Conservation (phyloP, 1,284 basidiomycete genomes). For the Peniophora sp. region DNA sequence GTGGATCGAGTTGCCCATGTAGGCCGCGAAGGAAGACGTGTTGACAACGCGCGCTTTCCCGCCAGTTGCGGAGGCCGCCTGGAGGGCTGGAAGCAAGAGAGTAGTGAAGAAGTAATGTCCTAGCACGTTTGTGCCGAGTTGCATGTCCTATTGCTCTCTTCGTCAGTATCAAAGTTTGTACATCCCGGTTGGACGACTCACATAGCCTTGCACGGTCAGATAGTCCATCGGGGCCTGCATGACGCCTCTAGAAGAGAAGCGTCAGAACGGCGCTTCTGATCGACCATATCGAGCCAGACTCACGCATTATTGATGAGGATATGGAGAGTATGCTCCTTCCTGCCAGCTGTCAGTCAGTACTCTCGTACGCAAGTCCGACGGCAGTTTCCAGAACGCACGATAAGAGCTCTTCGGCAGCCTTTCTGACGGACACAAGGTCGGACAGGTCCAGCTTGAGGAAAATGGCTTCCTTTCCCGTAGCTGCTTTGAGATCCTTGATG, state of each 20-base stretch:
- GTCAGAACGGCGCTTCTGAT: not conserved
- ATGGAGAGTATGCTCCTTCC: conserved; percentile 27
- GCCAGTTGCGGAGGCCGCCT: conserved; percentile 5
- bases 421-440: conserved; percentile 33
- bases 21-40: not conserved
- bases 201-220: not conserved
- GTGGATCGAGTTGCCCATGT: not conserved
- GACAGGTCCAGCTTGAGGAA: conserved; percentile 44
- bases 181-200: too few species aligned
- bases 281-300: conserved; percentile 6
- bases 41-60: not conserved
- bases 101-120: not conserved
- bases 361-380: not conserved
- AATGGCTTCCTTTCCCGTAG: conserved; percentile 27
- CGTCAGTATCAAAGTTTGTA: too few species aligned
- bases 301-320: conserved; percentile 30
- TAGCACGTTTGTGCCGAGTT: not conserved
- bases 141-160: not conserved
- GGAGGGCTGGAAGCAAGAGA: not conserved
- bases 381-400: conserved; percentile 22
- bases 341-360: conserved; percentile 5
- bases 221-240: not conserved
- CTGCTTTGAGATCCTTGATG: conserved; percentile 30
- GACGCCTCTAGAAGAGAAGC: not conserved
- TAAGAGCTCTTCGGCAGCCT: conserved; percentile 29